Evolutionary conservation across 768 basidiomycete genomes (phyloP).

Genomic region (Gloeophyllum trabeum): DNA sequence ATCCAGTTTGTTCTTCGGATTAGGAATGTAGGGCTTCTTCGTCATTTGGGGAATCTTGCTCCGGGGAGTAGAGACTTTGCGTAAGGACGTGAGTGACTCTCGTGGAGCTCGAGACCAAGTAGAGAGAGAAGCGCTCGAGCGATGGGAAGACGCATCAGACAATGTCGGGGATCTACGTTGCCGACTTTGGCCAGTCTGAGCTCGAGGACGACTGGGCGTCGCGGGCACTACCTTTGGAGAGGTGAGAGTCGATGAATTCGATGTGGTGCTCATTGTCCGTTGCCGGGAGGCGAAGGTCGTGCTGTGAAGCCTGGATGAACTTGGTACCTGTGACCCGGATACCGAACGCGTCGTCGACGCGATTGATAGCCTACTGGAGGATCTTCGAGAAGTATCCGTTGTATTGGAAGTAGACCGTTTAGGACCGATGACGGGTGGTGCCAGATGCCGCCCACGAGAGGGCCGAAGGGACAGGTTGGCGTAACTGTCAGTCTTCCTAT

Average conservation of each 20-base stretch:
- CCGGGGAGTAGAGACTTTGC: conserved; percentile 34
- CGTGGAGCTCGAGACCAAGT: conserved; percentile 64
- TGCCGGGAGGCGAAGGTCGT: conserved; percentile 82
- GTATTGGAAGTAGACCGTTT: conserved; percentile 41
- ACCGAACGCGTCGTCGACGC: conserved; percentile 49
- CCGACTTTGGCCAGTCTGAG: conserved; percentile 27
- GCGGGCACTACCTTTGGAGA: conserved; percentile 21
- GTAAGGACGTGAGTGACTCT: conserved; percentile 38
- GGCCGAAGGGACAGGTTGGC: conserved; percentile 25
- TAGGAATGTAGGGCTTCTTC: conserved; percentile 69
- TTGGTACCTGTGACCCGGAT: conserved; percentile 49
- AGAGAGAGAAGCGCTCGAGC: conserved; percentile 33
- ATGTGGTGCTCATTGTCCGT: conserved; percentile 61
- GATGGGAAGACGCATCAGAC: conserved; percentile 43
- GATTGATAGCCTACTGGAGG: conserved; percentile 48
- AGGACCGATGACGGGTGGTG: conserved; percentile 31
- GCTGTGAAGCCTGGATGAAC: conserved; percentile 31
- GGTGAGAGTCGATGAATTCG: conserved; percentile 28
- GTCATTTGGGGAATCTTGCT: conserved; percentile 24
- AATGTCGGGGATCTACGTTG: conserved; percentile 47
- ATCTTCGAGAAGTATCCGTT: conserved; percentile 31
- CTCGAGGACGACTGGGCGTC: conserved; percentile 23
- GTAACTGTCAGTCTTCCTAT: conserved; percentile 24
- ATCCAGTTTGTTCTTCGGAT: conserved; percentile 87
- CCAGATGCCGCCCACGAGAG: conserved; percentile 29